phyloP scores from a whole-genome alignment of 306 rosid genomes.

The Cicer judaicum region DNA sequence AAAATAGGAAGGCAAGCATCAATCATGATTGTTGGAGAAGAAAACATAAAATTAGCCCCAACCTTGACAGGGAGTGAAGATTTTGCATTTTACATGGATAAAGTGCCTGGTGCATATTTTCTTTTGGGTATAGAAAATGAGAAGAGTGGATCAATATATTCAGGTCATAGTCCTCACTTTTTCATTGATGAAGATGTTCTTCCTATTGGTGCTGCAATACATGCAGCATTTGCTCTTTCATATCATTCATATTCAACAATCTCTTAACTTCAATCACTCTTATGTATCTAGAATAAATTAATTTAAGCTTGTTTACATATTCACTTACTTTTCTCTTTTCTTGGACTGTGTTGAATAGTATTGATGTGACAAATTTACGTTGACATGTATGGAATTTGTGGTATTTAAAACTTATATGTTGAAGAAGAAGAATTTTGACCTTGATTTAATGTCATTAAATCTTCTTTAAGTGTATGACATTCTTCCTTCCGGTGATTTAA shows the following conservation, averaged over 20 bases:
- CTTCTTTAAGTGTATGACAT: too few species aligned
- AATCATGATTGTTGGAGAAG: constrained; percentile 68
- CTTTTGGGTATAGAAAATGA: constrained; percentile 61
- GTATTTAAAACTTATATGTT: too few species aligned
- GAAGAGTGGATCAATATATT: constrained; percentile 65
- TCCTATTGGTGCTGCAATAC: constrained; percentile 83
- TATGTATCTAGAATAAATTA: too few species aligned
- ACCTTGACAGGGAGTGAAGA: constrained; percentile 83
- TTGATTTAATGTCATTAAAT: too few species aligned
- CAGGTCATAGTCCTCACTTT: constrained; percentile 72
- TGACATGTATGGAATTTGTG: too few species aligned
- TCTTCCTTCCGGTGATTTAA: too few species aligned
- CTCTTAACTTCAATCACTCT: neutral
- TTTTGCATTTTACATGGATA: constrained; percentile 80
- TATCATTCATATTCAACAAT: constrained; percentile 59
- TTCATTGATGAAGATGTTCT: constrained; percentile 70
- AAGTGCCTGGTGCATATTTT: constrained; percentile 75
- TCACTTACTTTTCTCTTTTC: too few species aligned
- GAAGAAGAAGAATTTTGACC: too few species aligned
- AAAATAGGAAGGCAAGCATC: constrained; percentile 60
- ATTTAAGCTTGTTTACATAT: too few species aligned
- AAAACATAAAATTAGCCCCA: constrained; percentile 59
- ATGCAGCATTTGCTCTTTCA: constrained; percentile 83
- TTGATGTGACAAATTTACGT: too few species aligned
- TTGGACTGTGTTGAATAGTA: too few species aligned